A percentile compares a stretch with the other conserved stretches of the same genome.
Conservation (phyloP, 176 grass and related monocot species). For the Carex scoparia region DNA sequence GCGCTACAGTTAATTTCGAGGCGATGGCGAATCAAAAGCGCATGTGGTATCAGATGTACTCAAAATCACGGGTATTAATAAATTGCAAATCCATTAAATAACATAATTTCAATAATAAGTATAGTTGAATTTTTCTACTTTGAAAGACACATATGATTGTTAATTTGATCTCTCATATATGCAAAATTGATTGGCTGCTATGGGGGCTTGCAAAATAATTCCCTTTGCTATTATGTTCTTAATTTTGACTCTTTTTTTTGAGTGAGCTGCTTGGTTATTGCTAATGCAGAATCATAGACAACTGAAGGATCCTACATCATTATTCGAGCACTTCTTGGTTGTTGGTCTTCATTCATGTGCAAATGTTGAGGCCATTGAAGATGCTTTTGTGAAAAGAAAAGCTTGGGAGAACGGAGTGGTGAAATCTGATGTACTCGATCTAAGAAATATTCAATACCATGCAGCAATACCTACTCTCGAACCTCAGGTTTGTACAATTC, state of each 20-base stretch:
- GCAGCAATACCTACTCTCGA: conserved; percentile 65
- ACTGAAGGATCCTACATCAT: conserved; percentile 50
- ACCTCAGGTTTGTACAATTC: conserved; percentile 66
- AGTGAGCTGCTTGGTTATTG: neutral
- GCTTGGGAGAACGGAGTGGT: conserved; percentile 66
- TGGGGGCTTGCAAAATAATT: neutral
- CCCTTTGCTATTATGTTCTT: neutral
- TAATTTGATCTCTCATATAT: neutral
- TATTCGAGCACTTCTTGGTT: conserved; percentile 88
- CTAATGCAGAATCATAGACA: conserved; percentile 57
- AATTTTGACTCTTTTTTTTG: neutral
- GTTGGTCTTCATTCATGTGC: conserved; percentile 92
- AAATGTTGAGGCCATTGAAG: conserved; percentile 79
- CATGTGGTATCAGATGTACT: conserved; percentile 80
- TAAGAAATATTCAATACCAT: conserved; percentile 61
- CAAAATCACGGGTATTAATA: conserved; percentile 52
- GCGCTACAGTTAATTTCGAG: conserved; percentile 65
- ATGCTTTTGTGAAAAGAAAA: conserved; percentile 93
- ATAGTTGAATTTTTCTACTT: neutral
- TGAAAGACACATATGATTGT: neutral
- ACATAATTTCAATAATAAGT: conserved; percentile 4
- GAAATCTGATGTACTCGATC: conserved; percentile 61
- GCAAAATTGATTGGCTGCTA: neutral
- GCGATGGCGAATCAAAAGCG: conserved; percentile 93
- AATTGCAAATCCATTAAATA: neutral